Percentiles rank a stretch among this genome's conserved stretches.
These are phyloP conservation scores for Durusdinium trenchii DNA, from an alignment of 73 alveolate species.

Conservation along the genomic window DNA sequence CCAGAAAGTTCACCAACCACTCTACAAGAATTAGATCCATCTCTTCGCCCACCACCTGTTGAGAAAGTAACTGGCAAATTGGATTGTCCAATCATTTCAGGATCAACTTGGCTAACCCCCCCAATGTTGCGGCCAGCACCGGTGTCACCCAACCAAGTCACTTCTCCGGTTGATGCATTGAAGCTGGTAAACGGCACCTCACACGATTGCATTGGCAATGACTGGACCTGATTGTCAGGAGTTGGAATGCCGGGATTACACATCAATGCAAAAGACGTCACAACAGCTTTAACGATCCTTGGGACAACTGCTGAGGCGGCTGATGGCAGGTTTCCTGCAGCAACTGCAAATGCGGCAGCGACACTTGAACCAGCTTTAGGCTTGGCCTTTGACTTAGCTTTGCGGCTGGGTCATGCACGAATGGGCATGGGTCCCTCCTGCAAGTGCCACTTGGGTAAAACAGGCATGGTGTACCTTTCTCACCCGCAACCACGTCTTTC, in stretches of 20 bases:
- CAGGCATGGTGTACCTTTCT: conserved; percentile 30
- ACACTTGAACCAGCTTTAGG: conserved; percentile 32
- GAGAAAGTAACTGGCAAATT: not conserved
- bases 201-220: conserved; percentile 20
- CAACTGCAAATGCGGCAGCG: conserved; percentile 21
- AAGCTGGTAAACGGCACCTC: conserved; percentile 35
- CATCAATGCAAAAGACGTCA: not conserved
- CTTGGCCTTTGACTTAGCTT: conserved; percentile 55
- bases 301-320: conserved; percentile 16
- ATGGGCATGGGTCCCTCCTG: conserved; percentile 9
- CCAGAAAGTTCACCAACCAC: conserved; percentile 6
- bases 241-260: not conserved
- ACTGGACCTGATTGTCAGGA: conserved; percentile 32
- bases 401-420: conserved; percentile 5
- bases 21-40: conserved; percentile 11
- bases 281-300: conserved; percentile 50
- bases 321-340: conserved; percentile 49
- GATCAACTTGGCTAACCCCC: not conserved
- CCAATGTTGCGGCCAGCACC: conserved; percentile 82
- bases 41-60: conserved; percentile 38
- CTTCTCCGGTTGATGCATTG: not conserved
- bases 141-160: conserved; percentile 58
- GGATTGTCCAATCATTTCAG: not conserved
- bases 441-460: conserved; percentile 63
- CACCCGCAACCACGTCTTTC: not conserved